phyloP scores from a whole-genome alignment of 768 basidiomycete species.

The Mycena galopus region DNA sequence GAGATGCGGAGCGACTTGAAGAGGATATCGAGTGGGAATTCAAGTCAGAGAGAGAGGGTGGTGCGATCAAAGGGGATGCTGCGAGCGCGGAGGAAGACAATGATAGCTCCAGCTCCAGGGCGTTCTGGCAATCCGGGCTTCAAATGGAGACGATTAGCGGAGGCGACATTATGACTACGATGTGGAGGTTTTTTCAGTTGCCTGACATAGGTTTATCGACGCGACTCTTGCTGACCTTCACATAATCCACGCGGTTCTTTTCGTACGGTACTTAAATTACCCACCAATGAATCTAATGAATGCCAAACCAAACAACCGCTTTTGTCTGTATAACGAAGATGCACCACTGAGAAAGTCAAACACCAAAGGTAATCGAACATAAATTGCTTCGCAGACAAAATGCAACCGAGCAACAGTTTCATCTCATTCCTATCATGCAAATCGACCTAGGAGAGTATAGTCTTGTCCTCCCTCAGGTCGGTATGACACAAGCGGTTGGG shows the following conservation, averaged over 20 bases:
- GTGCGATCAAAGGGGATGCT: not conserved
- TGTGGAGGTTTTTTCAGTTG: too few species aligned
- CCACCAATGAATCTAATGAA: too few species aligned
- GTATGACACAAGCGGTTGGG: slow-evolving; percentile 33
- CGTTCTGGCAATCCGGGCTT: too few species aligned
- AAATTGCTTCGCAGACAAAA: not conserved
- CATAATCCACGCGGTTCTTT: too few species aligned
- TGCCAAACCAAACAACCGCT: slow-evolving; percentile 4
- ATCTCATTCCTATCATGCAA: not conserved
- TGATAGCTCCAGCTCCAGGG: too few species aligned
- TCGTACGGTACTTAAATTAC: too few species aligned
- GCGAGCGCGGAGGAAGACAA: not conserved
- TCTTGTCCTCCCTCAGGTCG: not conserved
- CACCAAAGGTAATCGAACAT: not conserved
- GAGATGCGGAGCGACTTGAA: not conserved
- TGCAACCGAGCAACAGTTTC: not conserved
- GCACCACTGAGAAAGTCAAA: not conserved
- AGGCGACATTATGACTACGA: too few species aligned
- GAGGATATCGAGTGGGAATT: not conserved
- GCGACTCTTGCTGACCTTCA: too few species aligned
- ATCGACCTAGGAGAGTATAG: slow-evolving; percentile 15
- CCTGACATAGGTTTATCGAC: too few species aligned
- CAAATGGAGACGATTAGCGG: too few species aligned
- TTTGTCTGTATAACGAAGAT: not conserved
- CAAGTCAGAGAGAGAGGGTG: not conserved